Percentiles rank a stretch among this genome's conserved stretches.
Evolutionary conservation across 2,329 filamentous ascomycete genomes (phyloP).

Genomic region (Rhynchosporium agropyri): DNA sequence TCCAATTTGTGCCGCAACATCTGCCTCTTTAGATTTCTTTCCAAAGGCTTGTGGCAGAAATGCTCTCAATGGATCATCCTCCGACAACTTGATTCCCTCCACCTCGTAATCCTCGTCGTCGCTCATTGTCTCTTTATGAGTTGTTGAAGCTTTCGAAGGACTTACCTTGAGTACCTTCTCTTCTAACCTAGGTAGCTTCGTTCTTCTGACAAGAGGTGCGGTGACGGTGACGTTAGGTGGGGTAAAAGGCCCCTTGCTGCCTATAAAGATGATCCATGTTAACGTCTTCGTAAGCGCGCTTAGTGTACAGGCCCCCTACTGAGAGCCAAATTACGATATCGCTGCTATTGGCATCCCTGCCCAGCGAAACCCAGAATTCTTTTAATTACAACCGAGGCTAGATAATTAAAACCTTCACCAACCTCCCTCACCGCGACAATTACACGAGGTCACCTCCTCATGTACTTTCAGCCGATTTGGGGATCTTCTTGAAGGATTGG

Average conservation of each 20-base stretch:
- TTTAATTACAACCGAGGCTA: conserved; percentile 7
- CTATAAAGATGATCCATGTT: neutral
- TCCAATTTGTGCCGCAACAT: conserved; percentile 80
- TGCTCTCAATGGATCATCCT: conserved; percentile 71
- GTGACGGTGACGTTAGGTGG: neutral
- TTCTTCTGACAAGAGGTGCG: no score
- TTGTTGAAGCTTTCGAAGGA: no score
- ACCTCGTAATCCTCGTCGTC: conserved; percentile 63
- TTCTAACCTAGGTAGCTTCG: no score
- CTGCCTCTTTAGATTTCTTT: conserved; percentile 72
- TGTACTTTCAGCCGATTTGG: neutral
- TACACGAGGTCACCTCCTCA: neutral
- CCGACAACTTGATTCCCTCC: conserved; percentile 56
- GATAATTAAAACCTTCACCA: neutral
- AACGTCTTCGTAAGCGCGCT: neutral
- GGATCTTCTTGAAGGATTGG: conserved; percentile 13
- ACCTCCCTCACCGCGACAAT: neutral
- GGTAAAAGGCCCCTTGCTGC: neutral
- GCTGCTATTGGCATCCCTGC: conserved; percentile 5
- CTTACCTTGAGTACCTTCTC: no score
- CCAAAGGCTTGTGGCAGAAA: conserved; percentile 86
- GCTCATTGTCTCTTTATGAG: conserved; percentile 49
- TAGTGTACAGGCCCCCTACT: neutral
- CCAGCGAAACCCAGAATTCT: neutral
- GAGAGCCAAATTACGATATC: neutral